Base-by-base conservation (phyloP, 2,329 filamentous ascomycete genomes). In the Pseudogymnoascus sp. region DNA sequence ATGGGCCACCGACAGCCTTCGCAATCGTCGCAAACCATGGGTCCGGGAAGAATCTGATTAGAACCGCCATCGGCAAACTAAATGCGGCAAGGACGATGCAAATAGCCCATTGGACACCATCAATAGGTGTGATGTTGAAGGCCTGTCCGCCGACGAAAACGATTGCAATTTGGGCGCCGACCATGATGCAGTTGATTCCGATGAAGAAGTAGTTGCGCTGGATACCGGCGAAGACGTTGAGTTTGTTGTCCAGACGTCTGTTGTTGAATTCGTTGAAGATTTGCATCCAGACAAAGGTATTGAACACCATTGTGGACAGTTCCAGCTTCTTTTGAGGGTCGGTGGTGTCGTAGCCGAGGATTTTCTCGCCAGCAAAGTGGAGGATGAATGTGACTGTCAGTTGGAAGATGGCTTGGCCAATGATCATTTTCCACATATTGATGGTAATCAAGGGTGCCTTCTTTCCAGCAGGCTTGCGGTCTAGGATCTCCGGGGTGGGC, bases 221-320 rank as follows among this genome's bases (percentile, higher is more conserved):
- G 64, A 96, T 83, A 63, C 91, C 91, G 72, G 96, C 92, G 65
- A 96, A 93, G 67, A 97, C 90, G 77, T 97, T 96, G 81, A 96
- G 91, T 60, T 85, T 83, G 77, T 97, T 96, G 75, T 96, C 93
- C 63, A 96, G 80, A 6, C 92, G 90, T 64, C 93, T 90, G 77
- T 84, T 85, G 74, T 88, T 88, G 76, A 86, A 82, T 72, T 86
- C 80, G 72, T 88, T 88, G 77, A 88, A 89, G 65, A 89, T 87
- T 69, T 89, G 86, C 79, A 89, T 84, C 85, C 86, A 89, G 2
- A 89, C 86, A 68, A 87, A 89, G 0, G 82, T 85, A 73, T 89
- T 89, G 77, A 89, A 89, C 56, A 89, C 82, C 64, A 88, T 78
- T 0, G 85, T 87, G 66, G 83, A 78, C 35, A 86, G 75, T 67